These are phyloP conservation scores for Trichoderma atroviride DNA, from an alignment of 2,329 filamentous ascomycete genomes.

Conservation along the genomic window DNA sequence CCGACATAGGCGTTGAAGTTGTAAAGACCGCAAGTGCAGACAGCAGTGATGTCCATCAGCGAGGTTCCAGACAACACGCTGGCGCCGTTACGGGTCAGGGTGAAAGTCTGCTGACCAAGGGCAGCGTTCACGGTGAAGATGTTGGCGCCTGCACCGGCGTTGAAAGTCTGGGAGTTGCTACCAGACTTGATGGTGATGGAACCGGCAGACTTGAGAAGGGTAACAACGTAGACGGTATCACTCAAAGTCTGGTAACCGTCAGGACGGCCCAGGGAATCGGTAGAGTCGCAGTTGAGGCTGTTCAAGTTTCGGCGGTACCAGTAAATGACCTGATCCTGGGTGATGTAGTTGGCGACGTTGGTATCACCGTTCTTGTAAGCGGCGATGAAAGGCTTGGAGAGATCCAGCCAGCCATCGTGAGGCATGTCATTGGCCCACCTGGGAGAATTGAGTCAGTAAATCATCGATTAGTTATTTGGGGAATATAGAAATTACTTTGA, in stretches of 20 bases:
- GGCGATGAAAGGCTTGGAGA: slow-evolving; percentile 56
- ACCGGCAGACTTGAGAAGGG: slow-evolving; percentile 50
- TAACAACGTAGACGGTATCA: slow-evolving; percentile 56
- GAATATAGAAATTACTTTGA: no score
- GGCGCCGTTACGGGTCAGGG: slow-evolving; percentile 45
- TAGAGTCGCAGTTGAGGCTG: slow-evolving; percentile 51
- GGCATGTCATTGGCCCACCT: slow-evolving; percentile 54
- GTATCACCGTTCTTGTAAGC: slow-evolving; percentile 53
- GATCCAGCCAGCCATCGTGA: slow-evolving; percentile 56
- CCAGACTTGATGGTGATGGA: slow-evolving; percentile 51
- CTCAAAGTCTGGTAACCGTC: slow-evolving; percentile 53
- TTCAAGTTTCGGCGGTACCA: slow-evolving; percentile 58
- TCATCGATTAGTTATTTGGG: no score
- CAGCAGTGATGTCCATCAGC: slow-evolving; percentile 51
- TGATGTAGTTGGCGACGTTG: slow-evolving; percentile 46
- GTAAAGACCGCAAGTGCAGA: slow-evolving; percentile 56
- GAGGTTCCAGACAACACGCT: slow-evolving; percentile 51
- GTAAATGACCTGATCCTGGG: slow-evolving; percentile 54
- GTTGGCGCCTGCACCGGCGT: slow-evolving; percentile 35
- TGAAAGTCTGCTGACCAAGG: slow-evolving; percentile 47
- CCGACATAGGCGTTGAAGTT: slow-evolving; percentile 61
- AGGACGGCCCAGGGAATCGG: slow-evolving; percentile 56
- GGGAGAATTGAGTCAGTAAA: slow-evolving; percentile 36
- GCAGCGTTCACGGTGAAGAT: slow-evolving; percentile 49
- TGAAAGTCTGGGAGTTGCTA: slow-evolving; percentile 43